phyloP scores from a whole-genome alignment of 768 basidiomycete species.

The Podaxis sp. region DNA sequence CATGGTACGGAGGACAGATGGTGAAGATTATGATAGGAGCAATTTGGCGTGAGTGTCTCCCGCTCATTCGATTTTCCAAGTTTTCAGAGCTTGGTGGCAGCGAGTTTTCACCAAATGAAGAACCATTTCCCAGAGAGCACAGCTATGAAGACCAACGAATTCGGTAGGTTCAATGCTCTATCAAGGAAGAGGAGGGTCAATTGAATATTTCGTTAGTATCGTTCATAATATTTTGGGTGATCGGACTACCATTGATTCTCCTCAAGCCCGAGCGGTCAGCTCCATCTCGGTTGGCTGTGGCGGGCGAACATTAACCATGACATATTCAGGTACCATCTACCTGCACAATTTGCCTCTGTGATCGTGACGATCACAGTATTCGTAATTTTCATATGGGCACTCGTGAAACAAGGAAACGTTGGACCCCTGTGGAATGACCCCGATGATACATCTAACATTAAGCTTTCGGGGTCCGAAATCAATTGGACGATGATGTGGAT shows the following conservation, averaged over 20 bases:
- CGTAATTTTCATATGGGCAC: conserved; percentile 28
- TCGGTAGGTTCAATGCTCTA: background rate
- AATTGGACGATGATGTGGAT: conserved; percentile 32
- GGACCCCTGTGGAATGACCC: conserved; percentile 30
- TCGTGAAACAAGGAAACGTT: conserved; percentile 29
- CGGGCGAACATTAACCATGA: background rate
- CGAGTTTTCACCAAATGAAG: conserved; percentile 11
- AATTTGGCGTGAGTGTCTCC: conserved; percentile 3
- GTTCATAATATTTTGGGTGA: conserved; percentile 2
- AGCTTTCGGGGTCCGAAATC: conserved; percentile 23
- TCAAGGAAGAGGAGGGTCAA: too few species aligned
- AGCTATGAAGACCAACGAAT: conserved; percentile 1
- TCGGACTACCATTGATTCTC: conserved; percentile 4
- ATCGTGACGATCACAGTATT: conserved; percentile 28
- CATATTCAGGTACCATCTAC: conserved; percentile 16
- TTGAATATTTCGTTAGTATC: background rate
- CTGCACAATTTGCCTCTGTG: conserved; percentile 26
- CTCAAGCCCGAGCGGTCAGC: background rate
- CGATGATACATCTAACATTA: conserved; percentile 25
- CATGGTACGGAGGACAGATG: conserved; percentile 12
- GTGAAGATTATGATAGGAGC: conserved; percentile 10
- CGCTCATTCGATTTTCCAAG: background rate
- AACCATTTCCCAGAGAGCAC: conserved; percentile 3
- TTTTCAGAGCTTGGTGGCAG: background rate
- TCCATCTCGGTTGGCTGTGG: background rate